phyloP scores from a whole-genome alignment of 208 protist genomes.

The Leishmania braziliensis region DNA sequence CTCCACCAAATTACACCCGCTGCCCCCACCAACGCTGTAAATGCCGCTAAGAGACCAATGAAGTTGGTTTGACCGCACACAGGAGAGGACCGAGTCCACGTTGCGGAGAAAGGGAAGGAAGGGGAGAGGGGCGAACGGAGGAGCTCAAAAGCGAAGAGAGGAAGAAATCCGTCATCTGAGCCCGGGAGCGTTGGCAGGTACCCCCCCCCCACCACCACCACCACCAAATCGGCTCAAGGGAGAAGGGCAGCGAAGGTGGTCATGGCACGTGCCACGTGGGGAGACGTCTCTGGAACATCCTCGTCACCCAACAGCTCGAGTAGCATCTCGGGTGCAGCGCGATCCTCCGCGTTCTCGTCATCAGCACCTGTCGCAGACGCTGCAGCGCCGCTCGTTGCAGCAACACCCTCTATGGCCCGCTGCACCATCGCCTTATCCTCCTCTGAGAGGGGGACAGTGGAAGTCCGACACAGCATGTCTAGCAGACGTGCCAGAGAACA shows the following conservation, averaged over 20 bases:
- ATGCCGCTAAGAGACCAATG: neutral
- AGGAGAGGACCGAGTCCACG: neutral
- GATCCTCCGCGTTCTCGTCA: constrained; percentile 27
- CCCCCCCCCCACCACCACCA: no score
- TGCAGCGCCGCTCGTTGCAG: neutral
- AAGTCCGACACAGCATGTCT: neutral
- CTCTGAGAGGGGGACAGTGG: neutral
- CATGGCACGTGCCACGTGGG: constrained; percentile 51
- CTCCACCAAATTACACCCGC: no score
- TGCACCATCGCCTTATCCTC: constrained; percentile 57
- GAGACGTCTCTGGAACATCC: constrained; percentile 23
- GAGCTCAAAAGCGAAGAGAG: neutral
- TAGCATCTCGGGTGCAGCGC: constrained; percentile 52
- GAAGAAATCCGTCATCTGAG: neutral
- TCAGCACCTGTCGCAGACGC: constrained; percentile 4
- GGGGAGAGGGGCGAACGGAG: neutral
- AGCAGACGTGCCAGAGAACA: constrained; percentile 33
- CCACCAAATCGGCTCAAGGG: neutral
- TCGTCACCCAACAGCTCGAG: constrained; percentile 73
- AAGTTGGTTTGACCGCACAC: neutral
- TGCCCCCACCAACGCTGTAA: neutral
- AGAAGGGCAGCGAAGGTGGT: constrained; percentile 26
- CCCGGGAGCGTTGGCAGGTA: neutral
- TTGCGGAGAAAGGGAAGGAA: neutral
- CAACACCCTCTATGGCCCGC: constrained; percentile 22